phyloP scores from a whole-genome alignment of 1,284 basidiomycete species.

The Taiwanofungus camphoratus region DNA sequence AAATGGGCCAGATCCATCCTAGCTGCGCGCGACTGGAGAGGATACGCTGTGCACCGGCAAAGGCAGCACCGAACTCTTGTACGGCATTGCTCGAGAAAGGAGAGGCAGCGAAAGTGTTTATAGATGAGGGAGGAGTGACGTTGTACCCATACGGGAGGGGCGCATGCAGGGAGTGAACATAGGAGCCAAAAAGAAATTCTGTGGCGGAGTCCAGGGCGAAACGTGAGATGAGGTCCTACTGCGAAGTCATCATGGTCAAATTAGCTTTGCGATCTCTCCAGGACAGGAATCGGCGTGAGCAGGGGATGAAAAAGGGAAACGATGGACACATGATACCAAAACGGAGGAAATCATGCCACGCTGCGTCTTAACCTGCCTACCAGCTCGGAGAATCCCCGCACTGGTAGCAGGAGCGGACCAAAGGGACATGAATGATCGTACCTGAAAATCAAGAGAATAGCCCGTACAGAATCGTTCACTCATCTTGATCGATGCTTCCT shows the following conservation, averaged over 20 bases:
- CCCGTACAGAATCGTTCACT: conserved; percentile 7
- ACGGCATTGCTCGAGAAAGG: conserved; percentile 11
- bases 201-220: conserved; percentile 34
- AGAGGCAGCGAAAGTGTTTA: too few relatives aligned
- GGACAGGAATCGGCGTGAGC: too few relatives aligned
- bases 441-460: conserved; percentile 20
- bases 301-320: too few relatives aligned
- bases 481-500: conserved; percentile 3
- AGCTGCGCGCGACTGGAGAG: conserved; percentile 27
- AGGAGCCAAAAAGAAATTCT: conserved; percentile 33
- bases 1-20: conserved; percentile 24
- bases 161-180: conserved; percentile 25
- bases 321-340: too few relatives aligned
- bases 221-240: conserved; percentile 28
- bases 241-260: too few relatives aligned
- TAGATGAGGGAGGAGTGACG: background rate
- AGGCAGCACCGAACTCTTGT: too few relatives aligned
- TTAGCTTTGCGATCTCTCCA: too few relatives aligned
- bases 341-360: too few relatives aligned
- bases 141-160: conserved; percentile 25
- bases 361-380: too few relatives aligned
- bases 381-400: too few relatives aligned
- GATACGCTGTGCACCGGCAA: too few relatives aligned
- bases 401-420: background rate
- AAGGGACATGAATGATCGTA: background rate